phyloP scores from a whole-genome alignment of 257 asterid species.

The Solanum raphanifolium region DNA sequence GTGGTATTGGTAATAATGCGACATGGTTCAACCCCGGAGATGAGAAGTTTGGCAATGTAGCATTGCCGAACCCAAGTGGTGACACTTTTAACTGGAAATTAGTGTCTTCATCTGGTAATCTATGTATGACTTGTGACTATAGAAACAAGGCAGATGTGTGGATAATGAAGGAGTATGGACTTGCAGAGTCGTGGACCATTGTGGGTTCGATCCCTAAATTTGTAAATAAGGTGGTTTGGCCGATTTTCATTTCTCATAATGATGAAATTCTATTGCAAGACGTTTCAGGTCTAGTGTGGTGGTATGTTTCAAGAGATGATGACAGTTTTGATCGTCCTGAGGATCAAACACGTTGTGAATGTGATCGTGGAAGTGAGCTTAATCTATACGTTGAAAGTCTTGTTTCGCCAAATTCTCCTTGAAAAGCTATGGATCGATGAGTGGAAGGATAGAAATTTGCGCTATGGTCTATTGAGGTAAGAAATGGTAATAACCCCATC shows the following conservation, averaged over 20 bases:
- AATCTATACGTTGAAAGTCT: neutral
- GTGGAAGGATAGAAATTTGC: neutral
- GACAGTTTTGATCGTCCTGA: neutral
- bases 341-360: neutral
- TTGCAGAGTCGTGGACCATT: neutral
- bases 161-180: neutral
- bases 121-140: neutral
- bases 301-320: neutral
- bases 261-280: neutral
- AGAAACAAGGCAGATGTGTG: neutral
- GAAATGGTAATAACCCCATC: no score
- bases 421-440: neutral
- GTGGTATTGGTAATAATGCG: neutral
- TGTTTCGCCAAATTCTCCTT: neutral
- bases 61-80: neutral
- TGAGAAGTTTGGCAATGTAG: neutral
- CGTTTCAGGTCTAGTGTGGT: neutral
- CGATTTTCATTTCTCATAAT: neutral
- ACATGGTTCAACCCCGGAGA: neutral
- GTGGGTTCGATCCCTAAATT: neutral
- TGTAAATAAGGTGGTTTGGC: neutral
- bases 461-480: no score
- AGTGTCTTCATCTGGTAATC: neutral
- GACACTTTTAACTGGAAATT: neutral
- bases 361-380: neutral